These are phyloP conservation scores for Collybia nuda DNA, from an alignment of 768 basidiomycete species.

Conservation along the genomic window DNA sequence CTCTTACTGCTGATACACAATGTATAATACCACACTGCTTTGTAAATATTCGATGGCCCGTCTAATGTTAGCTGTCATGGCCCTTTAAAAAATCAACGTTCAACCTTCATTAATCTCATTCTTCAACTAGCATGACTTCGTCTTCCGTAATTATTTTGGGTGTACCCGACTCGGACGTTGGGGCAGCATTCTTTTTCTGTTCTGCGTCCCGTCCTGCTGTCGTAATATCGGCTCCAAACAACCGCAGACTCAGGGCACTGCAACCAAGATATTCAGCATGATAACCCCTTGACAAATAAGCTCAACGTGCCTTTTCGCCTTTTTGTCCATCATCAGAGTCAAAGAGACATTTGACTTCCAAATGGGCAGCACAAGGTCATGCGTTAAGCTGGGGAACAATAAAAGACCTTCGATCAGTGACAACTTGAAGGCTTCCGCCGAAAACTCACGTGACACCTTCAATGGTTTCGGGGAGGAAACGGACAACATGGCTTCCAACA, in stretches of 20 bases:
- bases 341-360: slow-evolving; percentile 93
- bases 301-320: slow-evolving; percentile 78
- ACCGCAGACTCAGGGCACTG: slow-evolving; percentile 84
- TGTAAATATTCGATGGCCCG: not conserved
- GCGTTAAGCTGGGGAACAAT: slow-evolving; percentile 53
- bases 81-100: no score
- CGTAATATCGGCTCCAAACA: slow-evolving; percentile 82
- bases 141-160: not conserved
- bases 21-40: not conserved
- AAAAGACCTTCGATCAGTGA: slow-evolving; percentile 4
- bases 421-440: not conserved
- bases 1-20: no score
- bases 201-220: slow-evolving; percentile 38
- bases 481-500: slow-evolving; percentile 70
- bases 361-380: slow-evolving; percentile 86
- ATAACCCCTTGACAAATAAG: no score
- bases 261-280: not conserved
- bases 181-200: slow-evolving; percentile 6
- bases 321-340: slow-evolving; percentile 94
- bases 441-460: slow-evolving; percentile 54
- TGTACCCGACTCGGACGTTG: not conserved
- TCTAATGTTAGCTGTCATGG: not conserved
- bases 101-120: no score
- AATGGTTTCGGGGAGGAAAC: slow-evolving; percentile 56
- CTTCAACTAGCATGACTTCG: no score